Evolutionary conservation across 768 basidiomycete species (phyloP), one percentile per base, ranked within the genome.

Genomic region (Boletus subparvulus): DNA sequence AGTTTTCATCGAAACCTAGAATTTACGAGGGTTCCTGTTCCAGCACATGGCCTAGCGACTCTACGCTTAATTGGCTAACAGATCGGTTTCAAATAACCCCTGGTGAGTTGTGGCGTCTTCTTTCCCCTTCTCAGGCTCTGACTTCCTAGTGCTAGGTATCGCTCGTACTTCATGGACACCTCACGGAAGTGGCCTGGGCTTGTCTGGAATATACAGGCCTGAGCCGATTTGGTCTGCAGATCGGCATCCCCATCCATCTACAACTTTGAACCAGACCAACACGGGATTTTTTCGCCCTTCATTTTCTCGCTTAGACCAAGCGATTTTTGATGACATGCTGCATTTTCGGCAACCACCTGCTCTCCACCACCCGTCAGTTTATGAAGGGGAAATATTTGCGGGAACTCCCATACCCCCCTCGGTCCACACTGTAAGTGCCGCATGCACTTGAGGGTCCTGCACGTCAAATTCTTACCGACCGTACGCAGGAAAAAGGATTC

Each of bases 131-230:
- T 50, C 44, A 8, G 19, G 28, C 6, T 13, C 8, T 53, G 12
- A 65, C n/a, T 16, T 5, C 5, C 24, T 28, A 17, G 37, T 19
- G 1, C 39, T 43, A 66, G 64, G 47, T 26, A 3, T 6, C 41
- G 1, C 19, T 21, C 16, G 14, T 40, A 0, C 26, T 30, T 8
- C 54, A 36, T 39, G 28, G 8, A 13, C 26, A 14, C 12, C 21
- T 30, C 11, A n/a, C 2, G 51, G 41, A 14, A 57, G 58, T 35
- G 21, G 55, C 8, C 43, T 54, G 4, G 40, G 52, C 0, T 33
- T 48, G 42, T 50, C 11, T n/a, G 58, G 21, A 33, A 24, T 32
- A 1, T 0, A 35, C 8, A 36, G 5, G 9, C 7, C 30, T 2
- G 43, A 16, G 16, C n/a, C 51, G 7, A 5, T 16, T 30, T 54